Conservation (phyloP, 345 rosid genomes). For the Aquilaria sinensis region DNA sequence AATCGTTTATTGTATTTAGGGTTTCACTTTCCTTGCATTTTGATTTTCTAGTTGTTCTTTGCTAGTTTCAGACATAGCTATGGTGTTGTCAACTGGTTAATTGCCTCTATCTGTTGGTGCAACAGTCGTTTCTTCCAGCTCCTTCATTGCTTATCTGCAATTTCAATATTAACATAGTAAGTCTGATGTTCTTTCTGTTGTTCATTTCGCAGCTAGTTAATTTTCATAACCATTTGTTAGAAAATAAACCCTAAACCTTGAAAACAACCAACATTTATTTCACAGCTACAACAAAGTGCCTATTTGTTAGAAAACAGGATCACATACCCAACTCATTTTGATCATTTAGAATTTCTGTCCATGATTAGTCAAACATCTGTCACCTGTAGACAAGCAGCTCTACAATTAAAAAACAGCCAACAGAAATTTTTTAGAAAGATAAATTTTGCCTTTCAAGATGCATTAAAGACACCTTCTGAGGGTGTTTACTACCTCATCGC, state of each 20-base stretch:
- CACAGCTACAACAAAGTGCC: conserved; percentile 25
- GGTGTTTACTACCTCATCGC: conserved; percentile 1
- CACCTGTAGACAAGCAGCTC: conserved; percentile 44
- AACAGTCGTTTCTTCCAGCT: no score
- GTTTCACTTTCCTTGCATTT: no score
- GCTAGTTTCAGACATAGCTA: no score
- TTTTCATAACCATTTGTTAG: no score
- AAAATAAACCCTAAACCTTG: conserved; percentile 52
- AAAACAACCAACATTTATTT: conserved; percentile 43
- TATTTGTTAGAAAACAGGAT: conserved; percentile 9
- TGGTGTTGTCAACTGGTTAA: no score
- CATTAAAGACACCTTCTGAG: conserved; percentile 6
- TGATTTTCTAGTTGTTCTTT: no score
- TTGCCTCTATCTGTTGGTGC: no score
- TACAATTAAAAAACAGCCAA: conserved; percentile 6
- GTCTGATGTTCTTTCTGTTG: no score
- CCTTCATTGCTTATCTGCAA: no score
- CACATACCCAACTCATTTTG: conserved; percentile 97
- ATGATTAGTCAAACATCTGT: conserved; percentile 91
- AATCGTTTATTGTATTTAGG: no score
- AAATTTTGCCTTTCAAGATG: conserved; percentile 4
- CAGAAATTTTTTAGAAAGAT: conserved; percentile 3
- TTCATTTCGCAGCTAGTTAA: no score
- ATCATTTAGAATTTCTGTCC: conserved; percentile 92
- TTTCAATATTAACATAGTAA: no score